These are phyloP conservation scores for Chernovozyma sophiae-reginae DNA, from an alignment of 1,139 yeast species.

Conservation along the genomic window DNA sequence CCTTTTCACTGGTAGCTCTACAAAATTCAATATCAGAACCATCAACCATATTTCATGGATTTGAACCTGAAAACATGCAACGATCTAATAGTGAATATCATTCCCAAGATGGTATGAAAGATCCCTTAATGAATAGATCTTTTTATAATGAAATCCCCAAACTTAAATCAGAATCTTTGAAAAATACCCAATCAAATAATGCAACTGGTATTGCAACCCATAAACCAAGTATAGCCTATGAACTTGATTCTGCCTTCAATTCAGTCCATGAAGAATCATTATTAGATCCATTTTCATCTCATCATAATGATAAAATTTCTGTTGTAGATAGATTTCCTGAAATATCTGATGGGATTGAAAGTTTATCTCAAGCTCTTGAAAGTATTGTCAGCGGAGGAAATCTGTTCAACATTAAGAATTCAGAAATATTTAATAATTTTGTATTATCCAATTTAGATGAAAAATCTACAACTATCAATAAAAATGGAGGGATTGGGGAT, in stretches of 20 bases:
- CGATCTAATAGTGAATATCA: not conserved
- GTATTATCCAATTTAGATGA: conserved; percentile 14
- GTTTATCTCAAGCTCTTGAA: conserved; percentile 26
- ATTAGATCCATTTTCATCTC: not conserved
- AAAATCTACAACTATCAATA: not conserved
- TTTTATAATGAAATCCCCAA: too few species aligned
- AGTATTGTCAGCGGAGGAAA: conserved; percentile 25
- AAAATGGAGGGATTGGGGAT: not conserved
- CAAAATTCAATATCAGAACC: not conserved
- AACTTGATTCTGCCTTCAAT: not conserved
- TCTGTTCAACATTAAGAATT: conserved; percentile 25
- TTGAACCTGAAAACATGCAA: not conserved
- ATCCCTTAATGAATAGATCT: too few species aligned
- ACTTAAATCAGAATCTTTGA: too few species aligned
- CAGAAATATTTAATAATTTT: conserved; percentile 26
- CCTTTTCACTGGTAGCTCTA: not conserved
- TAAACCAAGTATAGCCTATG: not conserved
- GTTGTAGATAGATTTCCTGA: conserved; percentile 12
- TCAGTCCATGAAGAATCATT: not conserved
- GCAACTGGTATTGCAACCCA: too few species aligned
- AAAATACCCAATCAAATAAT: too few species aligned
- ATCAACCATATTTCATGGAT: not conserved
- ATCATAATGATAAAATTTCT: not conserved
- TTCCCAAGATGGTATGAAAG: too few species aligned
- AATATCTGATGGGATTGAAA: conserved; percentile 24